phyloP scores from a whole-genome alignment of 164 flowering plant genomes.

The Annona squamosa region DNA sequence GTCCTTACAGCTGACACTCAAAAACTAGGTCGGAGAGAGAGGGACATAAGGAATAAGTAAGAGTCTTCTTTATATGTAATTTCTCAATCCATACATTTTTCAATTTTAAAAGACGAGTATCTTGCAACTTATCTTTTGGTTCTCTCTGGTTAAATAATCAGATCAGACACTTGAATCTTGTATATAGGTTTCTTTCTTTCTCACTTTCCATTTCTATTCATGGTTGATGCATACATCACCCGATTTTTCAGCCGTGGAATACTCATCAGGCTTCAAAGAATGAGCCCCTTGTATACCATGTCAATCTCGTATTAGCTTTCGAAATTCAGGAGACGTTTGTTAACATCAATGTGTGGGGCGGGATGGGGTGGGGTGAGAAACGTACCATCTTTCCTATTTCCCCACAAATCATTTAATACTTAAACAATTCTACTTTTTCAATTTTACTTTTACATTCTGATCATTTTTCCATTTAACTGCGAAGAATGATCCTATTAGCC shows the following conservation, averaged over 20 bases:
- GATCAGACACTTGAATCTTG: neutral
- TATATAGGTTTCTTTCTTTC: neutral
- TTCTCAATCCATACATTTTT: neutral
- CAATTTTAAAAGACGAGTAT: neutral
- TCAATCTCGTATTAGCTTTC: neutral
- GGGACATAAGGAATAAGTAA: constrained; percentile 72
- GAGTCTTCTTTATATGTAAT: neutral
- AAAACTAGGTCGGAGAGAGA: constrained; percentile 73
- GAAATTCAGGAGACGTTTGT: no score
- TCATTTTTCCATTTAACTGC: no score
- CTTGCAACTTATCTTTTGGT: neutral
- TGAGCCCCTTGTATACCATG: neutral
- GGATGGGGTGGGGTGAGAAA: no score
- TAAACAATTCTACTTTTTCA: no score
- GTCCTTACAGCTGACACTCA: constrained; percentile 72
- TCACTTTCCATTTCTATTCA: neutral
- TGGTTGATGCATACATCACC: neutral
- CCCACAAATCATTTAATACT: no score
- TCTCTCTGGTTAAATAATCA: neutral
- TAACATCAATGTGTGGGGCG: no score
- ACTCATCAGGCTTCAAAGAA: neutral
- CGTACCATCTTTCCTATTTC: no score
- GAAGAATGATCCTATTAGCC: no score
- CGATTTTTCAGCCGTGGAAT: neutral
- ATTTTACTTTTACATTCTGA: no score